Evolutionary conservation across 2,329 filamentous ascomycete genomes (phyloP), one percentile per base, ranked within the genome.

Genomic region (Chrysosporium keratinophilum): DNA sequence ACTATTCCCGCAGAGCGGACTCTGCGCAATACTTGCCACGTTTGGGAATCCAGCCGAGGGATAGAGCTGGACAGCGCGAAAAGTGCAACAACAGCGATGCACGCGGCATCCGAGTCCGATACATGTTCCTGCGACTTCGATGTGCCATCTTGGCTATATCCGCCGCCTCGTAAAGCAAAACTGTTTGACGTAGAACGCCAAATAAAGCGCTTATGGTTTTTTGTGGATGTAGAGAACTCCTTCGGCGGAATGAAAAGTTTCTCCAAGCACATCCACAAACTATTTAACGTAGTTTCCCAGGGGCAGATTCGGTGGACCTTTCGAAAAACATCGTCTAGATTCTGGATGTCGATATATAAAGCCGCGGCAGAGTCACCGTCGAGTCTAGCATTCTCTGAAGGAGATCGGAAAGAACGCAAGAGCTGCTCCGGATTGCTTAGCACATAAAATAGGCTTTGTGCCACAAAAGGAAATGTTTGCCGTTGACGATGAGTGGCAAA

Each of bases 361-460:
- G 35, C 57, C 6, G 47, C 23, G 56, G 52, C 12, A 46, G 50
- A 17, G 40, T 44, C 19, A 54, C 46, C 17, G 46, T 54, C 3
- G 6, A 17, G 5, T 1, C 33, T 15, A 15, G 49, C 42, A 1
- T 53, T 49, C 34, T 55, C 49, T n/a, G 52, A 23, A 37, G 62
- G 59, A 28, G 56, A 58, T 50, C 65, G 62, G 60, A 75, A 74
- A 7, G 73, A 74, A 39, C 57, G 62, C 3, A 74, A 50, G 9
- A 76, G 65, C 44, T 72, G 67, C 31, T 59, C 64, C 19, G 69
- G 65, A 50, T 63, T 68, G 56, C 72, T 69, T 43, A 76, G 56
- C 12, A 71, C 65, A 56, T 70, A 76, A 54, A 68, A 71, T 1
- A 74, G 64, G 52, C 71, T 74, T 56, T 75, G 74, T 6, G 67